Evolutionary conservation across 1,284 basidiomycete genomes (phyloP).

Genomic region (Trametes polyzona): DNA sequence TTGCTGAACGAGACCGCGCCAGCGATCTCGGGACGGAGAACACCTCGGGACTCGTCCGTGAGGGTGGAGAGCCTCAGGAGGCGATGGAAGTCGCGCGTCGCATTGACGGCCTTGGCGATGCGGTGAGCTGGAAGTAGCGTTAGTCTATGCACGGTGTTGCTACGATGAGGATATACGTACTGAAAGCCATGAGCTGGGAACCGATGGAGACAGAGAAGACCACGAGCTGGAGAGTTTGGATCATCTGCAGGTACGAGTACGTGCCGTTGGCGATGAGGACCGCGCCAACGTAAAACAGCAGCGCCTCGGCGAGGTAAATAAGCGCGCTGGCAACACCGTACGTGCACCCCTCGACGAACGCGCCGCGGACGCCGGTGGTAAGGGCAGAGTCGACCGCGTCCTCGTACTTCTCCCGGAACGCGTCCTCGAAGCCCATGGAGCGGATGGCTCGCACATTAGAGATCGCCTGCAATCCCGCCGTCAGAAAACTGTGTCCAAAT

Average conservation of each 20-base stretch:
- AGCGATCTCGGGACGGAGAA: slow-evolving; percentile 62
- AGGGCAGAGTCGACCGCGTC: slow-evolving; percentile 64
- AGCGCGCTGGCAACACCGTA: slow-evolving; percentile 81
- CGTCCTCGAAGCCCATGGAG: slow-evolving; percentile 84
- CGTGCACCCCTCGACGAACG: slow-evolving; percentile 84
- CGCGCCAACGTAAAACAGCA: slow-evolving; percentile 91
- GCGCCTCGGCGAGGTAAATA: slow-evolving; percentile 87
- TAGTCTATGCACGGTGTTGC: not conserved
- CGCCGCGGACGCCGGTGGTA: slow-evolving; percentile 72
- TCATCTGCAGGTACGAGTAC: slow-evolving; percentile 87
- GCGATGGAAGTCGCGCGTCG: slow-evolving; percentile 77
- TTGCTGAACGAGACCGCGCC: slow-evolving; percentile 73
- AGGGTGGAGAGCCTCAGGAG: slow-evolving; percentile 63
- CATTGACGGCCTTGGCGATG: slow-evolving; percentile 81
- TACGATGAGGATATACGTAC: slow-evolving; percentile 53
- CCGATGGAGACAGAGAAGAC: slow-evolving; percentile 94
- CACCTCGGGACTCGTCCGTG: slow-evolving; percentile 72
- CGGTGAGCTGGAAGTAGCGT: slow-evolving; percentile 60
- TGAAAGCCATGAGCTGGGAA: slow-evolving; percentile 86
- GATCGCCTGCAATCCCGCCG: slow-evolving; percentile 57
- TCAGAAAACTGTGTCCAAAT: too few species aligned
- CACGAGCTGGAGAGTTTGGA: slow-evolving; percentile 89
- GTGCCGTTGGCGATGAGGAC: slow-evolving; percentile 80
- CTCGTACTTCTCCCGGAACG: slow-evolving; percentile 76
- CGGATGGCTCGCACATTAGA: slow-evolving; percentile 87